These are phyloP conservation scores for Fusarium irregulare DNA, from an alignment of 2,329 filamentous ascomycete species.

Conservation along the genomic window DNA sequence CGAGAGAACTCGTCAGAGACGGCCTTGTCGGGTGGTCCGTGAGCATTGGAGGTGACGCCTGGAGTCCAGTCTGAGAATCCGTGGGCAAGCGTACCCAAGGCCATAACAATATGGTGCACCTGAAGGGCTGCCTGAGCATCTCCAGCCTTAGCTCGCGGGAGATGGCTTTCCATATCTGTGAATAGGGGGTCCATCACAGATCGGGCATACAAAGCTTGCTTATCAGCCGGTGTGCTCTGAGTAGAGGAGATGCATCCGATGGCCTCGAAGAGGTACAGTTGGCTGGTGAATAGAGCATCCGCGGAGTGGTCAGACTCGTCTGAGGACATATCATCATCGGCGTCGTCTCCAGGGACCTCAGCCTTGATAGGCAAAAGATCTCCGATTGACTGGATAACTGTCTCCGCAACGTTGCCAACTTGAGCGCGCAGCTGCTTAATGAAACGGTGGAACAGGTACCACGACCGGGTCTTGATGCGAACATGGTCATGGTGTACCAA, in stretches of 20 bases:
- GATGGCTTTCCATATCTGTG: conserved; percentile 84
- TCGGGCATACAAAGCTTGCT: conserved; percentile 87
- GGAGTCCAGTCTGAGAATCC: conserved; percentile 93
- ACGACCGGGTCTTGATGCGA: conserved; percentile 89
- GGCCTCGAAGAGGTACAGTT: conserved; percentile 93
- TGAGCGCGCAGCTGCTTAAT: conserved; percentile 87
- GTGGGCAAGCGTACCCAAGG: conserved; percentile 88
- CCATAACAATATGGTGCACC: conserved; percentile 97
- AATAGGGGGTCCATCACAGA: conserved; percentile 92
- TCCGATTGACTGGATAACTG: conserved; percentile 87
- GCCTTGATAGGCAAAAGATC: conserved; percentile 92
- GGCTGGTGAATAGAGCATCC: conserved; percentile 90
- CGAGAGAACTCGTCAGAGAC: conserved; percentile 86
- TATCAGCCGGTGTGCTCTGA: conserved; percentile 78
- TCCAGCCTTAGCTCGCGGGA: conserved; percentile 79
- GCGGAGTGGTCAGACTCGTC: conserved; percentile 90
- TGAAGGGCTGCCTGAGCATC: conserved; percentile 87
- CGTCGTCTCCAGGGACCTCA: conserved; percentile 80
- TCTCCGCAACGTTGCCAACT: conserved; percentile 89
- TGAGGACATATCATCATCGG: conserved; percentile 93
- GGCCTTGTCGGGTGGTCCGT: conserved; percentile 67
- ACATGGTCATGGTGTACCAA: conserved; percentile 89
- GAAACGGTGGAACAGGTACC: conserved; percentile 96
- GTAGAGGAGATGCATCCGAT: conserved; percentile 93
- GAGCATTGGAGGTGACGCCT: conserved; percentile 53